Conservation (phyloP, 371 early-diverging fungal genomes). For the Mortierella sp. region DNA sequence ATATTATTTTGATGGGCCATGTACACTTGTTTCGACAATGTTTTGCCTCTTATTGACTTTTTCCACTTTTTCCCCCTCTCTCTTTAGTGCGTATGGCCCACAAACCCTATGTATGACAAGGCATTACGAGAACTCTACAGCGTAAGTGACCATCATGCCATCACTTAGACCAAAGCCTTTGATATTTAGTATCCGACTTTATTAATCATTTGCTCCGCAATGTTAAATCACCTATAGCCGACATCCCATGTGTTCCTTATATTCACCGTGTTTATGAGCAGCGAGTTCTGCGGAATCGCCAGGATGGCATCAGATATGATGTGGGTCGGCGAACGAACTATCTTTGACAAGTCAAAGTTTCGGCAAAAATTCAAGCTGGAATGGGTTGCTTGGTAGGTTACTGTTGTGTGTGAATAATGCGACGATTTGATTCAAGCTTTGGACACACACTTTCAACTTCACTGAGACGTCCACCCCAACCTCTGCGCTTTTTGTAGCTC, state of each 20-base stretch:
- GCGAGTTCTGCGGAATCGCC: slow-evolving; percentile 34
- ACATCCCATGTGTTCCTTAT: slow-evolving; percentile 17
- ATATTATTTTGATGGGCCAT: background rate
- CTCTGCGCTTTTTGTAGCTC: background rate
- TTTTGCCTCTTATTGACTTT: background rate
- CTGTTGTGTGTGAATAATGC: background rate
- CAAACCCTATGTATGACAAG: slow-evolving; percentile 31
- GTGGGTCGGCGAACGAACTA: slow-evolving; percentile 29
- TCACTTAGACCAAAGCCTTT: background rate
- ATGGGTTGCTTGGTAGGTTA: slow-evolving; percentile 30
- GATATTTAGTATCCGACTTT: background rate
- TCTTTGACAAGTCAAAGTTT: slow-evolving; percentile 31
- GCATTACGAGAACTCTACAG: slow-evolving; percentile 21
- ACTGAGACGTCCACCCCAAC: background rate
- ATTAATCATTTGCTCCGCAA: background rate
- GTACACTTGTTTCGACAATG: background rate
- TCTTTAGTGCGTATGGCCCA: slow-evolving; percentile 35
- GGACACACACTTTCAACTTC: background rate
- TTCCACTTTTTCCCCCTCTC: background rate
- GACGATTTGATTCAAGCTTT: background rate
- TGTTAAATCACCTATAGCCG: background rate
- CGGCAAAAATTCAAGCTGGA: slow-evolving; percentile 28
- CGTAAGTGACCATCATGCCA: background rate
- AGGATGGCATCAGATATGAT: slow-evolving; percentile 35
- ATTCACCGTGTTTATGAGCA: slow-evolving; percentile 22